Evolutionary conservation across 2,329 filamentous ascomycete genomes (phyloP).

Genomic region (Myriosclerotinia duriaeana): DNA sequence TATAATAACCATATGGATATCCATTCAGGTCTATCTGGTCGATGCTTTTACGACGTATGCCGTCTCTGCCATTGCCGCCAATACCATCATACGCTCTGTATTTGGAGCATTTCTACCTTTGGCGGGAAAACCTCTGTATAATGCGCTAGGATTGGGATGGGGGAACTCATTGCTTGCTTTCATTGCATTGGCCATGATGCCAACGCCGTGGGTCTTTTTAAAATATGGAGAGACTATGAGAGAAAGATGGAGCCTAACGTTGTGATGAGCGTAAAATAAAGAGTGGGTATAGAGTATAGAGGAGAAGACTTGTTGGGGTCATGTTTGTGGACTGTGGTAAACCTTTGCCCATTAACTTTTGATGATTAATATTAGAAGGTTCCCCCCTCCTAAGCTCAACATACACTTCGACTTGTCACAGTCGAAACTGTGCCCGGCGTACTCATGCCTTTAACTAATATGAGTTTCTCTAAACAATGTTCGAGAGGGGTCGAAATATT

Average conservation of each 20-base stretch:
- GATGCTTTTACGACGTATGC: constrained; percentile 46
- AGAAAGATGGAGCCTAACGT: not conserved
- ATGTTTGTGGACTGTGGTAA: too few species aligned
- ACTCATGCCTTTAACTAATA: too few species aligned
- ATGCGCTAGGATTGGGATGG: constrained; percentile 47
- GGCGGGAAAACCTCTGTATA: constrained; percentile 49
- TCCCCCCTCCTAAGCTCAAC: too few species aligned
- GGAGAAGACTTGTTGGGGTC: too few species aligned
- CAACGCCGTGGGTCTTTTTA: constrained; percentile 49
- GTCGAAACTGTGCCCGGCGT: too few species aligned
- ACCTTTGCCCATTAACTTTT: too few species aligned
- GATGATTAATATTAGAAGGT: too few species aligned
- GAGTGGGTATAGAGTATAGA: too few species aligned
- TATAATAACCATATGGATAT: constrained; percentile 44
- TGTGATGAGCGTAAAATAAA: too few species aligned
- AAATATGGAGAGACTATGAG: constrained; percentile 14
- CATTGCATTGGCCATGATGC: constrained; percentile 47
- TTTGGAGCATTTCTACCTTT: constrained; percentile 57
- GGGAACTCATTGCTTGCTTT: constrained; percentile 39
- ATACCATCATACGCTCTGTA: constrained; percentile 32
- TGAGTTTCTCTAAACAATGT: too few species aligned
- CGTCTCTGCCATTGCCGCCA: constrained; percentile 45
- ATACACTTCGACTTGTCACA: too few species aligned
- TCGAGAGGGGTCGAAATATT: too few species aligned
- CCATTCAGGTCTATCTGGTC: constrained; percentile 48